Base-by-base conservation (phyloP, 2,329 filamentous ascomycete species). In the Aspergillus sp. region DNA sequence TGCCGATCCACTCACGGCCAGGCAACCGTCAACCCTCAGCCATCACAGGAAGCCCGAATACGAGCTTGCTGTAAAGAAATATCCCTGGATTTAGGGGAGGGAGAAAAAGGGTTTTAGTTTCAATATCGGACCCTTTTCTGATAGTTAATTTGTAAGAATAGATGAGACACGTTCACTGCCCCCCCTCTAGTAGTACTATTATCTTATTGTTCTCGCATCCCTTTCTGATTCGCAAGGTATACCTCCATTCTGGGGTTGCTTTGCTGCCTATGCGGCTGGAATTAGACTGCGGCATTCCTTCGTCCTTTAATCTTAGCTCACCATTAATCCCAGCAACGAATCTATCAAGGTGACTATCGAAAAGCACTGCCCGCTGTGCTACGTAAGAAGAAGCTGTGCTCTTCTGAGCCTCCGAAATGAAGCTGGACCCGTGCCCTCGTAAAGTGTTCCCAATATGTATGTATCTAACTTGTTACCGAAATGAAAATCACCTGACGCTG, bases 1-100 rank as follows among this genome's bases (percentile, higher is more conserved):
- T 44, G 39, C 30, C 50, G 42, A 42, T 58, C 62, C 61, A 63
- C 62, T 41, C 50, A 30, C 30, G 41, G 17, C 47, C 44, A 62
- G 58, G 60, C 62, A 63, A 42, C 61, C 47, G 25, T 30, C n/a
- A 50, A 50, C 47, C 10, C 39, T 55, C 27, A 21, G 30, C 4
- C 17, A 21, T 54, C 25, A 8, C 25, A 27, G 25, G 2, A 44
- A 30, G 47, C 5, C 15, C 47, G 47, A 32, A 50, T 50, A 50
- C 47, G 47, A 50, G 47, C 25, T 36, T 13, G 25, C 25, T 27
- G 11, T 30, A n/a, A n/a, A 50, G 15, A 30, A 50, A 13, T 36
- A 36, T 30, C 47, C 47, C 27, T 50, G 47, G 25, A 27, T 49
- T 49, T 50, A 50, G 47, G 47, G 47, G 47, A 30, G 2, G 17